A percentile compares a stretch with the other conserved stretches of the same genome.
Evolutionary conservation across 169 alveolate genomes (phyloP).

Genomic region (Plasmodium reichenowi): DNA sequence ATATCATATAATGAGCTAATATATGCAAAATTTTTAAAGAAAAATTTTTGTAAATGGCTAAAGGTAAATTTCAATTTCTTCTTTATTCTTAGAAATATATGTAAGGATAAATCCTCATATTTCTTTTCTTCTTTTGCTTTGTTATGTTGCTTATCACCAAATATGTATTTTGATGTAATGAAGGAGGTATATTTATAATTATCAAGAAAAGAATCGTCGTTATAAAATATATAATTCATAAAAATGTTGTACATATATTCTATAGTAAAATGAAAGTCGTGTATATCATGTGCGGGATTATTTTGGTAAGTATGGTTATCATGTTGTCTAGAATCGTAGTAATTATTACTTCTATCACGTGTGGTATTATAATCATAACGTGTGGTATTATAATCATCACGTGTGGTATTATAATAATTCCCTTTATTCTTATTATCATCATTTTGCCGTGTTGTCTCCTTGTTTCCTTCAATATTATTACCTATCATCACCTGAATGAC

Average conservation of each 20-base stretch:
- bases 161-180: conserved; percentile 25
- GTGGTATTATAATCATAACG: not conserved
- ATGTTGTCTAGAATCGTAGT: no score
- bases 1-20: conserved; percentile 22
- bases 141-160: conserved; percentile 23
- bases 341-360: not conserved
- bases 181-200: conserved; percentile 12
- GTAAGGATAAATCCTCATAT: conserved; percentile 72
- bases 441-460: not conserved
- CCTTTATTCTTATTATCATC: no score
- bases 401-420: no score
- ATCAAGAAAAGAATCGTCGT: conserved; percentile 4
- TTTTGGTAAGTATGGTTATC: not conserved
- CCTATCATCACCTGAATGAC: not conserved
- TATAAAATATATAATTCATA: conserved; percentile 13
- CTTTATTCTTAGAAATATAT: conserved; percentile 46
- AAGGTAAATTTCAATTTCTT: conserved; percentile 20
- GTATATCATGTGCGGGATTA: not conserved
- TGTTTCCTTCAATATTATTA: not conserved
- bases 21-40: conserved; percentile 24
- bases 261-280: conserved; percentile 25
- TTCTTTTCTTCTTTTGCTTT: conserved; percentile 39
- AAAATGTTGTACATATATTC: conserved; percentile 47
- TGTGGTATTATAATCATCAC: no score
- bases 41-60: conserved; percentile 24